These are phyloP conservation scores for Phaseolus lunatus DNA, from an alignment of 306 rosid genomes.

Conservation along the genomic window DNA sequence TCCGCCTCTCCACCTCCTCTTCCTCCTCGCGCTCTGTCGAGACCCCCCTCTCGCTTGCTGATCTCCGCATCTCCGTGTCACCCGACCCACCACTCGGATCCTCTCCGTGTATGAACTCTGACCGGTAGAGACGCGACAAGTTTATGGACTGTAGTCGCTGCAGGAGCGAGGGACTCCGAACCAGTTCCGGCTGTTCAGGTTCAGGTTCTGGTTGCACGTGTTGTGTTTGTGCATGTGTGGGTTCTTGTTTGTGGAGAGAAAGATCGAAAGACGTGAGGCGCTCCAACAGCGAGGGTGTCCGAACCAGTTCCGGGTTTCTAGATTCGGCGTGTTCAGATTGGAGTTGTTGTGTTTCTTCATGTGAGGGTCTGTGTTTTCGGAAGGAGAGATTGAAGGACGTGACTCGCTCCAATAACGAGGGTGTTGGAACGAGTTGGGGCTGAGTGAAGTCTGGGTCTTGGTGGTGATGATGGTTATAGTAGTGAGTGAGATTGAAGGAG, in stretches of 20 bases:
- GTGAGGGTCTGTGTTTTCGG: not conserved
- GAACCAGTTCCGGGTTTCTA: not conserved
- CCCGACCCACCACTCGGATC: not conserved
- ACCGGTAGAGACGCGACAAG: conserved; percentile 44
- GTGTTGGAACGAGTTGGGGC: not conserved
- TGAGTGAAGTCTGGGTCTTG: conserved; percentile 30
- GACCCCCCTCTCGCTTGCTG: conserved; percentile 35
- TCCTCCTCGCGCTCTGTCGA: conserved; percentile 4
- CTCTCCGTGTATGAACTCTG: conserved; percentile 36
- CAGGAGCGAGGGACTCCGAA: conserved; percentile 56
- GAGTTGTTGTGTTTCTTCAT: not conserved
- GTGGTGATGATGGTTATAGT: not conserved
- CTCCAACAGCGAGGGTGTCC: conserved; percentile 53
- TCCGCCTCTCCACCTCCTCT: conserved; percentile 44
- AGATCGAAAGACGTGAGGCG: conserved; percentile 61
- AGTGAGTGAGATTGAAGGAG: conserved; percentile 41
- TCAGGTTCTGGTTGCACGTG: conserved; percentile 25
- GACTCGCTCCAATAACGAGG: conserved; percentile 40
- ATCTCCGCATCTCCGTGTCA: conserved; percentile 52
- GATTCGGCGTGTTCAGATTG: conserved; percentile 18
- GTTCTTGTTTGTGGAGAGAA: conserved; percentile 36
- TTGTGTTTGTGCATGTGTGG: conserved; percentile 6
- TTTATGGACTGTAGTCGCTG: conserved; percentile 59
- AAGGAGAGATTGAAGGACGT: conserved; percentile 43
- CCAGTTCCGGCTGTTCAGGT: conserved; percentile 8